Percentiles rank a stretch among this genome's conserved stretches.
phyloP scores from a whole-genome alignment of 139 green algal species.

The Tetraselmis chui region DNA sequence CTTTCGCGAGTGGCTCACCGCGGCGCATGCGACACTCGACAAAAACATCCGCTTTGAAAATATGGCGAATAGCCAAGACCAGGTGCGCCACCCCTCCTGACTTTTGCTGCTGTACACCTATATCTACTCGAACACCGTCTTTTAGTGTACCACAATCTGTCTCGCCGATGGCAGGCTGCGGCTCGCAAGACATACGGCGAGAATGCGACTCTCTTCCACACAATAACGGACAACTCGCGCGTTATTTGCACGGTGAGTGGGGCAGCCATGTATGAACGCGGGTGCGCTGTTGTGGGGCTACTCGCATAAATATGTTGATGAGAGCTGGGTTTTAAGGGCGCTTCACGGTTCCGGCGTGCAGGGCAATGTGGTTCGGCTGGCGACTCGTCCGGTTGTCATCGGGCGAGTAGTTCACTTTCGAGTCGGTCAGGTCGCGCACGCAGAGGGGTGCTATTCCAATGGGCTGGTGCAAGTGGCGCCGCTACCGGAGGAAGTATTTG shows the following conservation, averaged over 20 bases:
- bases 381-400: constrained; percentile 43
- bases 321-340: no score
- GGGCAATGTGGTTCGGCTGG: constrained; percentile 53
- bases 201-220: constrained; percentile 51
- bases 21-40: constrained; percentile 63
- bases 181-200: constrained; percentile 22
- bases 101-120: neutral
- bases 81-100: constrained; percentile 25
- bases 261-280: no score
- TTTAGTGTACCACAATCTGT: no score
- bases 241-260: constrained; percentile 14
- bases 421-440: constrained; percentile 35
- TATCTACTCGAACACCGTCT: no score
- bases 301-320: no score
- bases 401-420: constrained; percentile 49
- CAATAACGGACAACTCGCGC: constrained; percentile 34
- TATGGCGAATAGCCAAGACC: constrained; percentile 25
- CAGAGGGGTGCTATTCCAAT: constrained; percentile 39
- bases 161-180: constrained; percentile 11
- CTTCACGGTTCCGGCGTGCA: no score
- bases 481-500: constrained; percentile 51
- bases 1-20: constrained; percentile 57
- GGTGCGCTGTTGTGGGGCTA: no score
- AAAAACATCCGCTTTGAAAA: constrained; percentile 46
- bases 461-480: constrained; percentile 43